phyloP scores from a whole-genome alignment of 768 basidiomycete species.

The Xerocomellus intermedius region DNA sequence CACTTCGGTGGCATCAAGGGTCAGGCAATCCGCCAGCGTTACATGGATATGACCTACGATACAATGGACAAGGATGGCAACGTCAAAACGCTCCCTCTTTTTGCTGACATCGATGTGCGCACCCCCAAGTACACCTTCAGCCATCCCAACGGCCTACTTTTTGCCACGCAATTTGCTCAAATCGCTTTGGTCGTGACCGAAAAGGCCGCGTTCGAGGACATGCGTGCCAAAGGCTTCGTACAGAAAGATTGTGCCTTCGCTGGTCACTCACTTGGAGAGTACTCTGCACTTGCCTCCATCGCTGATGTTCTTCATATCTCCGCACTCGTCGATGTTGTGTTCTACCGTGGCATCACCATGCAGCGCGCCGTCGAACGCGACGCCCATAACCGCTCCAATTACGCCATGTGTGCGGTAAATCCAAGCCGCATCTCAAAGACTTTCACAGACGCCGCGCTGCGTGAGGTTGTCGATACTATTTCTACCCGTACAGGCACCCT shows the following conservation, averaged over 20 bases:
- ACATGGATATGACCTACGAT: constrained; percentile 99
- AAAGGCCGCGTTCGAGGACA: constrained; percentile 97
- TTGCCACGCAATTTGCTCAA: constrained; percentile 98
- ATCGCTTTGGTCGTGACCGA: constrained; percentile 98
- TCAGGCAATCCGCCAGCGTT: constrained; percentile 96
- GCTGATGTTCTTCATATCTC: constrained; percentile 96
- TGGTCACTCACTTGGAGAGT: constrained; percentile 97
- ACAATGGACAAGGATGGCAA: constrained; percentile 95
- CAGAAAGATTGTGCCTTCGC: constrained; percentile 93
- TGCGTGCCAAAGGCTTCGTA: constrained; percentile 94
- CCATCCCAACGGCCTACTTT: constrained; percentile 91
- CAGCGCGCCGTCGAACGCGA: constrained; percentile 99
- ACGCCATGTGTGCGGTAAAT: constrained; percentile 99
- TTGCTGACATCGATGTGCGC: constrained; percentile 91
- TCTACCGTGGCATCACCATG: constrained; percentile 99
- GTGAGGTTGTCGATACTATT: constrained; percentile 95
- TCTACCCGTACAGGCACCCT: constrained; percentile 71
- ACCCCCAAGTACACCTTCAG: constrained; percentile 98
- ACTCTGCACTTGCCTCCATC: constrained; percentile 96
- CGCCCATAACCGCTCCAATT: constrained; percentile 87
- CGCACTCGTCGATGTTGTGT: constrained; percentile 94
- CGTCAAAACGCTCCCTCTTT: constrained; percentile 94
- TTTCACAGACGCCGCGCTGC: constrained; percentile 93
- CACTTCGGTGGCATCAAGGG: constrained; percentile 99
- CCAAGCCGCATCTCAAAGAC: constrained; percentile 91